Conservation (phyloP, 306 rosid genomes). For the Citrullus colocynthis region DNA sequence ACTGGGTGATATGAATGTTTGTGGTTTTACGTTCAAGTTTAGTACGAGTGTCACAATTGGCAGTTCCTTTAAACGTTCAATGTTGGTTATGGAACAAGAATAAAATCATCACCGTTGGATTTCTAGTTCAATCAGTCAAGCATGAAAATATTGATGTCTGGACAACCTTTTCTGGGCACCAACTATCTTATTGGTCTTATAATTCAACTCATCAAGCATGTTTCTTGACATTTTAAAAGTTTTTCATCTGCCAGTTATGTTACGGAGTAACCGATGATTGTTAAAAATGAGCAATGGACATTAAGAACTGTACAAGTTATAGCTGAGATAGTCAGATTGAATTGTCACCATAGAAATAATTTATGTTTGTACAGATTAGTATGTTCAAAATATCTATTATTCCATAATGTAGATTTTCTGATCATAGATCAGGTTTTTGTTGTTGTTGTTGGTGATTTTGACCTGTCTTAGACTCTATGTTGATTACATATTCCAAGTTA, state of each 20-base stretch:
- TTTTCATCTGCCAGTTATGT: background rate
- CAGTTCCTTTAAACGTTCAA: background rate
- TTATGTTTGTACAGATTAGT: background rate
- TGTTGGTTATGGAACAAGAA: background rate
- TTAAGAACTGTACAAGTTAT: background rate
- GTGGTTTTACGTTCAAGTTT: background rate
- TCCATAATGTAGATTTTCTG: background rate
- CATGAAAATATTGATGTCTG: background rate
- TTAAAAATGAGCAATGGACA: background rate
- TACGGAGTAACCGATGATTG: background rate
- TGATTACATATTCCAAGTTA: background rate
- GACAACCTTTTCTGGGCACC: background rate
- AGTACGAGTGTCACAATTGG: background rate
- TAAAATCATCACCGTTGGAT: background rate
- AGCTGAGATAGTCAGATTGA: background rate
- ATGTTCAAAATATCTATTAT: background rate
- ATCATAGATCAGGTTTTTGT: background rate
- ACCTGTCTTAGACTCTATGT: background rate
- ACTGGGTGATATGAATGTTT: background rate
- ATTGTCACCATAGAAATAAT: background rate
- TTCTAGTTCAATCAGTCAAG: background rate
- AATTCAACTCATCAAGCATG: background rate
- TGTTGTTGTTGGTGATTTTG: background rate
- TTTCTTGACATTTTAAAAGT: background rate
- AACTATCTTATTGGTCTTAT: background rate